Conservation (phyloP, 371 early-diverging fungal species). For the Synchytrium microbalum region DNA sequence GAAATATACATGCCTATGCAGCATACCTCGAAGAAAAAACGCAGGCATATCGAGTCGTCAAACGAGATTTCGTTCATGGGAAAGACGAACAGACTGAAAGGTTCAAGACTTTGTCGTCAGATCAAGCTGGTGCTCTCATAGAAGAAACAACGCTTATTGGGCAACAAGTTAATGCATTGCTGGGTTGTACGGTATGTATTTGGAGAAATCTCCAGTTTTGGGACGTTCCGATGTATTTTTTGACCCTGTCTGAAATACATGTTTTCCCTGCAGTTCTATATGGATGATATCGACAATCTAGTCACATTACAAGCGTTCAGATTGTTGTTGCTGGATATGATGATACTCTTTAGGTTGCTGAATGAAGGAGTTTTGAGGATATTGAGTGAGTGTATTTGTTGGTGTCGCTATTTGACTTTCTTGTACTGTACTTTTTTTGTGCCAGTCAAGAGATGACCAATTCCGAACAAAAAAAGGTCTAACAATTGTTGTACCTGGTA, state of each 20-base stretch:
- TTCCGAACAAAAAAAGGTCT: neutral
- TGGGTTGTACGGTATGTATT: constrained; percentile 61
- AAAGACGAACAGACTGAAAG: constrained; percentile 47
- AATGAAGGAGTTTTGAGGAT: constrained; percentile 90
- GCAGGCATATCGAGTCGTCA: constrained; percentile 58
- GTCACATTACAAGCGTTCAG: constrained; percentile 79
- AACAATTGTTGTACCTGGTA: neutral
- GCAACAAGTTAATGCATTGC: constrained; percentile 66
- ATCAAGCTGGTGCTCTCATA: constrained; percentile 53
- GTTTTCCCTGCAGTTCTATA: constrained; percentile 54
- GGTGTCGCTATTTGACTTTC: constrained; percentile 8
- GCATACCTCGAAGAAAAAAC: constrained; percentile 77
- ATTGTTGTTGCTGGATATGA: constrained; percentile 74
- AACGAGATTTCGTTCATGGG: constrained; percentile 57
- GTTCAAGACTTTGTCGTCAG: constrained; percentile 50
- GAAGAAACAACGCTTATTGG: constrained; percentile 70
- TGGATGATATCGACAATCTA: constrained; percentile 78
- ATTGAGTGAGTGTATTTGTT: constrained; percentile 63
- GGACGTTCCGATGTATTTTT: neutral
- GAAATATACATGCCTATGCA: constrained; percentile 75
- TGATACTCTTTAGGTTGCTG: constrained; percentile 75
- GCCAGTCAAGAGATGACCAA: too few relatives aligned
- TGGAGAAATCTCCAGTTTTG: neutral
- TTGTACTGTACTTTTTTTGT: too few relatives aligned
- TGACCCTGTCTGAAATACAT: neutral